Conservation (phyloP, 768 basidiomycete genomes). For the Rhodocollybia butyracea region DNA sequence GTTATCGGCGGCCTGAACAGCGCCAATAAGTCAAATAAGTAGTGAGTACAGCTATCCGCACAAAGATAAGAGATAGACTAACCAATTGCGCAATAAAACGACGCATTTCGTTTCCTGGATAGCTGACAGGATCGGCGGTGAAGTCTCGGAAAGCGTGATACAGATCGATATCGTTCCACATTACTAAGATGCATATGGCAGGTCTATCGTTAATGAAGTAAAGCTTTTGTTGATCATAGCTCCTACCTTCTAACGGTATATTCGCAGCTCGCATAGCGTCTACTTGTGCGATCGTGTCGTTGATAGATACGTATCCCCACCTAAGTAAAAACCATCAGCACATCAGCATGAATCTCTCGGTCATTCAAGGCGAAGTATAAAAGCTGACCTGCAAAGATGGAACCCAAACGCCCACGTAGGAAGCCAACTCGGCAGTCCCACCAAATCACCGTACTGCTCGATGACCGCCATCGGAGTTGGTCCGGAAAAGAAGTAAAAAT, state of each 20-base stretch:
- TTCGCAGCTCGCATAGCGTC: slow-evolving; percentile 61
- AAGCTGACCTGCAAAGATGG: slow-evolving; percentile 61
- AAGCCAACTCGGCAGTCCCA: slow-evolving; percentile 69
- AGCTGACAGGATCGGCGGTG: slow-evolving; percentile 63
- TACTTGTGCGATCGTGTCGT: slow-evolving; percentile 54
- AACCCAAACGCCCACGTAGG: slow-evolving; percentile 79
- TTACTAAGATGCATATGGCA: slow-evolving; percentile 35
- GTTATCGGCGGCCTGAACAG: slow-evolving; percentile 36
- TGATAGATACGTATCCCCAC: slow-evolving; percentile 41
- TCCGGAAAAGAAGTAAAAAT: slow-evolving; percentile 79
- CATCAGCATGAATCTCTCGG: neutral
- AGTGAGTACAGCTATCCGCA: no score
- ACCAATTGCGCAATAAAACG: slow-evolving; percentile 57
- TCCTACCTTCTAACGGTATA: slow-evolving; percentile 76
- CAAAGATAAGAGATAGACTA: no score
- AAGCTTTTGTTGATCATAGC: neutral
- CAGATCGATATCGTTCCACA: slow-evolving; percentile 80
- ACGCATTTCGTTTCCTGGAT: slow-evolving; percentile 50
- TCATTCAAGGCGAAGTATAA: neutral
- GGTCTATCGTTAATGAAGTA: neutral
- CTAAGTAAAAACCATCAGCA: slow-evolving; percentile 15
- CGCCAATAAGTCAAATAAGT: no score
- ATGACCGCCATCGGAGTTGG: slow-evolving; percentile 51
- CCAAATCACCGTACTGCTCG: slow-evolving; percentile 65
- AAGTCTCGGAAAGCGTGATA: slow-evolving; percentile 70